Evolutionary conservation across 495 filamentous ascomycete species (phyloP).

Genomic region (Lasiosphaeria ovina): DNA sequence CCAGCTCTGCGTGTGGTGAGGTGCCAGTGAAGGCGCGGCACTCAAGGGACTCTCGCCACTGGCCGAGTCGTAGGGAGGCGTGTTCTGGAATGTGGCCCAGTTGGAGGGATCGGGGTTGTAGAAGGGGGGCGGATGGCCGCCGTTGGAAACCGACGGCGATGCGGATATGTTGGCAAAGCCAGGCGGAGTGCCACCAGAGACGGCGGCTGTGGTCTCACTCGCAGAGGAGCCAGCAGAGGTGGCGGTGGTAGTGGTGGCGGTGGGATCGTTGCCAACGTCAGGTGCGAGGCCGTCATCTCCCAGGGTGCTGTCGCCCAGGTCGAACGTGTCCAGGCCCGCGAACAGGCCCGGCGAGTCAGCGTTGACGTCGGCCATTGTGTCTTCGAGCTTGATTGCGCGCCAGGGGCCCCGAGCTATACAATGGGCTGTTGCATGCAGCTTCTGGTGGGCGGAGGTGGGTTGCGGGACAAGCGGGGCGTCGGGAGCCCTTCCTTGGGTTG

Average conservation of each 20-base stretch:
- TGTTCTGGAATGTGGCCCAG: conserved; percentile 43
- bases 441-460: neutral
- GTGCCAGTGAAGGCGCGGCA: neutral
- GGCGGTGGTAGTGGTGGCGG: conserved; percentile 15
- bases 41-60: conserved; percentile 20
- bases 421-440: conserved; percentile 34
- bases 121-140: conserved; percentile 33
- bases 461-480: conserved; percentile 2
- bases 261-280: conserved; percentile 10
- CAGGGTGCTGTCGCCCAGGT: conserved; percentile 14
- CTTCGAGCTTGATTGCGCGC: conserved; percentile 5
- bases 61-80: conserved; percentile 44
- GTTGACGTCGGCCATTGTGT: conserved; percentile 28
- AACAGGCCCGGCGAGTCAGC: conserved; percentile 29
- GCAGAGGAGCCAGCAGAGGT: conserved; percentile 15
- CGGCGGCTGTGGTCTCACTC: conserved; percentile 9
- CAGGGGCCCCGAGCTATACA: conserved; percentile 3
- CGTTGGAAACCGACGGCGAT: conserved; percentile 32
- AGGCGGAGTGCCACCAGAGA: conserved; percentile 23
- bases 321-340: conserved; percentile 24
- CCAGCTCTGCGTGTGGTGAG: conserved; percentile 22
- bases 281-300: conserved; percentile 15
- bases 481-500: neutral
- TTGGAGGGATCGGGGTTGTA: conserved; percentile 29
- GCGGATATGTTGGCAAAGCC: conserved; percentile 32